Evolutionary conservation across 305 asterid species (phyloP).

Genomic region (Fraxinus nigra): DNA sequence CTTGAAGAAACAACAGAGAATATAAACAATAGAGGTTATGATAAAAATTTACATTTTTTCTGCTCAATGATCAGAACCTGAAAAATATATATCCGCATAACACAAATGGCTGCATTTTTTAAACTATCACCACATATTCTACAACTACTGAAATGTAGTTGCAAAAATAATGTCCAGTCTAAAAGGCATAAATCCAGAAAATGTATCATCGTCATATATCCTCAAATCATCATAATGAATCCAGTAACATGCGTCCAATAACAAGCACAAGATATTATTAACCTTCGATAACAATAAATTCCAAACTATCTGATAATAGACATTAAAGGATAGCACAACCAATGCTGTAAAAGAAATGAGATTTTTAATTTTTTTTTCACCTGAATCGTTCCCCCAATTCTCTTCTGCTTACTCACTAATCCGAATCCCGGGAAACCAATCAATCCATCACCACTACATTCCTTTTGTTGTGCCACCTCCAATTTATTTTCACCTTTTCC

Average conservation of each 20-base stretch:
- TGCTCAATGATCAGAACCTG: neutral
- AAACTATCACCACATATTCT: neutral
- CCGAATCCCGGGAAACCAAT: constrained; percentile 51
- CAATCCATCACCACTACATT: constrained; percentile 52
- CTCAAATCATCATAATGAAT: neutral
- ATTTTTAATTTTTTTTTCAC: constrained; percentile 27
- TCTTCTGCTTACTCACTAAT: constrained; percentile 44
- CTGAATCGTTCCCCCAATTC: constrained; percentile 53
- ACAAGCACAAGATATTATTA: neutral
- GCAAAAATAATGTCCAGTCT: neutral
- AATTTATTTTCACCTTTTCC: constrained; percentile 30
- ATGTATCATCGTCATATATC: neutral
- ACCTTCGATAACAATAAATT: neutral
- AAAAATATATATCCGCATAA: neutral
- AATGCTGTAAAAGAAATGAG: neutral
- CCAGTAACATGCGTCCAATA: neutral
- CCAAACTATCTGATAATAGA: neutral
- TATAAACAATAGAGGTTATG: neutral
- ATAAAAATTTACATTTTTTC: neutral
- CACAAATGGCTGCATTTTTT: neutral
- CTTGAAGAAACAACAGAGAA: neutral
- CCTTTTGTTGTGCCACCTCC: constrained; percentile 29
- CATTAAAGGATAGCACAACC: neutral
- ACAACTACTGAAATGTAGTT: neutral
- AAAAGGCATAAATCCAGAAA: neutral